phyloP scores from a whole-genome alignment of 2,329 filamentous ascomycete genomes.

The Colletotrichum viniferum region DNA sequence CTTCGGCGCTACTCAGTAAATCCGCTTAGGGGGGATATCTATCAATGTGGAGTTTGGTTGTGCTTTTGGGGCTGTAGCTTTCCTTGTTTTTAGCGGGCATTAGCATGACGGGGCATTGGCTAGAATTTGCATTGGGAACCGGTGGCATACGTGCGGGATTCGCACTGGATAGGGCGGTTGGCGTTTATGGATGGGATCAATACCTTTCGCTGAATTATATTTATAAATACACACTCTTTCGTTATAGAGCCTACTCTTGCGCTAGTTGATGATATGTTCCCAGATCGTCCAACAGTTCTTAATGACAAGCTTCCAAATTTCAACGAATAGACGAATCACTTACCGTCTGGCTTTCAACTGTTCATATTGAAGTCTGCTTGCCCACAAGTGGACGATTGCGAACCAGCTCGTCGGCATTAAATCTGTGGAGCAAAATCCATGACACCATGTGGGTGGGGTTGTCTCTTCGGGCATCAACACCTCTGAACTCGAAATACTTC shows the following conservation, averaged over 20 bases:
- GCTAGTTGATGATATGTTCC: background rate
- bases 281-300: background rate
- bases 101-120: background rate
- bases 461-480: constrained; percentile 29
- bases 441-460: background rate
- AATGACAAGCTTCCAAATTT: background rate
- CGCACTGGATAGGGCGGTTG: background rate
- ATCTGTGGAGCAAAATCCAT: background rate
- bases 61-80: background rate
- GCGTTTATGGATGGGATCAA: background rate
- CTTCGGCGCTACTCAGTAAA: background rate
- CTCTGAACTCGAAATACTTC: constrained; percentile 41
- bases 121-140: background rate
- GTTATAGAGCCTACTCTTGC: background rate
- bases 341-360: background rate
- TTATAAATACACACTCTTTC: background rate
- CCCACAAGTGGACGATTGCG: background rate
- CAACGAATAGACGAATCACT: background rate
- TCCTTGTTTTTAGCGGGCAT: background rate
- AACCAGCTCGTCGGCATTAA: fast-evolving
- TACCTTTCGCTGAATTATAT: background rate
- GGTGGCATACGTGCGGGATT: background rate
- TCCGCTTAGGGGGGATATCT: fast-evolving
- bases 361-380: background rate
- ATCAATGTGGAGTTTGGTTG: background rate